Evolutionary conservation across 768 basidiomycete genomes (phyloP), one percentile per base, ranked within the genome.

Genomic region (Boletus coccyginus): DNA sequence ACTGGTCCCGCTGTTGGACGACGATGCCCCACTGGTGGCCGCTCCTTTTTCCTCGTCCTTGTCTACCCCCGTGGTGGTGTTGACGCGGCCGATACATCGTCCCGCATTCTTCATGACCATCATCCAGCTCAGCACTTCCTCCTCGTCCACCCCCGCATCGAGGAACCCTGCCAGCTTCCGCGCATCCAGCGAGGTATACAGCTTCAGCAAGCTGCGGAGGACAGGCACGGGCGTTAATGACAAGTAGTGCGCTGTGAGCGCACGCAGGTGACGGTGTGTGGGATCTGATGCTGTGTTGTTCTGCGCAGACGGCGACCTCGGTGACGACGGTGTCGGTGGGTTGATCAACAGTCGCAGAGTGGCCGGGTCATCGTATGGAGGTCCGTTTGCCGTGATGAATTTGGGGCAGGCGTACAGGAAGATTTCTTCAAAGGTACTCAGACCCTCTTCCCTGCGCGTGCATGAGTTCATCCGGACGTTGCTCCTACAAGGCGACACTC

Each of bases 401-500:
- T 97, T 96, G 5, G 97, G 97, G 71, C 94, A 95, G 21, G 96
- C 92, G 57, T 91, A 92, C 9, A 91, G 74, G 81, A 94, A 99
- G 52, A 98, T 87, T 71, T 67, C 66, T 43, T 67, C 24, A 85
- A 70, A 67, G 4, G 66, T 64, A 55, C 59, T 75, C 50, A 92
- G 74, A 17, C 88, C 85, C 52, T 94, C 90, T 64, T 85, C 81
- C 43, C 86, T 87, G 64, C 35, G 16, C 3, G 16, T 29, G 43
- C 12, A 16, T 42, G 17, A 53, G 55, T n/a, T 35, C n/a, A 24
- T 16, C 40, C 27, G 16, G 33, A 35, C 8, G 12, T 5, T 2
- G 58, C 35, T 38, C 38, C 52, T 33, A 51, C 21, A 51, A 47
- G 31, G 40, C 11, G 31, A 49, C 46, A 80, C 87, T 80, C 78